phyloP scores from a whole-genome alignment of 1,139 yeast genomes.

The Sugiyamaella novakii region DNA sequence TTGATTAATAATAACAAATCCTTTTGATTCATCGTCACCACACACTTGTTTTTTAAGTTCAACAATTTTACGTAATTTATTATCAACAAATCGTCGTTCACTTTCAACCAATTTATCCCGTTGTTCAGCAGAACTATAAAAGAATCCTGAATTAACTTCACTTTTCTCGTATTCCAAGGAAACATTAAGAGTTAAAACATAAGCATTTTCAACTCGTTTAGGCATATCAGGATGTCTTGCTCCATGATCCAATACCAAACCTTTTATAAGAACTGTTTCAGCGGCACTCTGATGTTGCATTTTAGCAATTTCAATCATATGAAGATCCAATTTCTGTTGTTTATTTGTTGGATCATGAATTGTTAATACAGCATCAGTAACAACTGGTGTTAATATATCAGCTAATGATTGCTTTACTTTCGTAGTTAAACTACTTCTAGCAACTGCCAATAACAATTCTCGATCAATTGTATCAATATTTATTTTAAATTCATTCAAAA shows the following conservation, averaged over 20 bases:
- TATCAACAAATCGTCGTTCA: conserved; percentile 94
- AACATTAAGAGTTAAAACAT: conserved; percentile 85
- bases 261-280: conserved; percentile 81
- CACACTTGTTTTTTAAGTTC: conserved; percentile 93
- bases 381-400: conserved; percentile 85
- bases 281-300: conserved; percentile 92
- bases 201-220: conserved; percentile 76
- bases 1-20: conserved; percentile 95
- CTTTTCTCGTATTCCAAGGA: conserved; percentile 97
- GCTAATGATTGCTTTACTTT: conserved; percentile 78
- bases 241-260: conserved; percentile 96
- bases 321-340: conserved; percentile 67
- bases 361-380: conserved; percentile 91
- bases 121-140: conserved; percentile 93
- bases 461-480: conserved; percentile 59
- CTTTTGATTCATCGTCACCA: conserved; percentile 68
- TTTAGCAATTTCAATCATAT: conserved; percentile 97
- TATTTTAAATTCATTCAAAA: conserved; percentile 61
- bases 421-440: conserved; percentile 84
- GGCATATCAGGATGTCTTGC: conserved; percentile 99
- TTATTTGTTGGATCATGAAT: conserved; percentile 59
- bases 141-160: conserved; percentile 95
- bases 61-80: conserved; percentile 84
- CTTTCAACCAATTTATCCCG: conserved; percentile 92
- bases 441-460: conserved; percentile 87